These are phyloP conservation scores for Anisodus tanguticus DNA, from an alignment of 257 asterid species.

Conservation along the genomic window DNA sequence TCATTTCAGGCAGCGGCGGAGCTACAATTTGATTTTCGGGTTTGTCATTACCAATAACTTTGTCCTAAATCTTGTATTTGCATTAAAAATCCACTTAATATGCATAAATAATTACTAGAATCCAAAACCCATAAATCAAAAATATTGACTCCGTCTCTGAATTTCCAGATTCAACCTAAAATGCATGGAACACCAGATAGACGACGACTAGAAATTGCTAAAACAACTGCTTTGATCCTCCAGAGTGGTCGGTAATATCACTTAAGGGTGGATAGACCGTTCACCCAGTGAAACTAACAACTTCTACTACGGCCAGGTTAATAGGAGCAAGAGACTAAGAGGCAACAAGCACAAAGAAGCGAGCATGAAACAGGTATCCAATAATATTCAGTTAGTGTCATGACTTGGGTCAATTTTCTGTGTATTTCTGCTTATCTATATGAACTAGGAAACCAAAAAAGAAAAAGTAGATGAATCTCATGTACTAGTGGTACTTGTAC, in stretches of 20 bases:
- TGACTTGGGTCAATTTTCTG: neutral
- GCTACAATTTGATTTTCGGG: neutral
- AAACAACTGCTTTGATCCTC: neutral
- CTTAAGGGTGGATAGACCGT: neutral
- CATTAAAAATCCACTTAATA: too few relatives aligned
- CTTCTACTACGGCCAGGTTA: neutral
- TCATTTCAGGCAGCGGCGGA: neutral
- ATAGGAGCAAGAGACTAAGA: neutral
- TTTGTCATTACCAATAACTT: neutral
- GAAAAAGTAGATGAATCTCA: conserved; percentile 3
- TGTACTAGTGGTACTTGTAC: conserved; percentile 32
- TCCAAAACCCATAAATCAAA: neutral
- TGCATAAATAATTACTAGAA: neutral
- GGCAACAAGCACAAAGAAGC: neutral
- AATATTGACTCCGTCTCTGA: neutral
- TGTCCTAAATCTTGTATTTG: neutral
- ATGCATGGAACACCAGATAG: neutral
- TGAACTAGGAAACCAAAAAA: neutral
- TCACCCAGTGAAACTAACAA: neutral
- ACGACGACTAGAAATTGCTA: neutral
- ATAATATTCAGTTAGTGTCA: neutral
- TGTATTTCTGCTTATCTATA: neutral
- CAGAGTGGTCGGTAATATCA: neutral
- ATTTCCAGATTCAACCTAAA: neutral
- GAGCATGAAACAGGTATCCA: conserved; percentile 16